A percentile compares a stretch with the other conserved stretches of the same genome.
Evolutionary conservation across 805 yeast genomes (phyloP).

Genomic region (Wickerhamomyces chaumierensis): DNA sequence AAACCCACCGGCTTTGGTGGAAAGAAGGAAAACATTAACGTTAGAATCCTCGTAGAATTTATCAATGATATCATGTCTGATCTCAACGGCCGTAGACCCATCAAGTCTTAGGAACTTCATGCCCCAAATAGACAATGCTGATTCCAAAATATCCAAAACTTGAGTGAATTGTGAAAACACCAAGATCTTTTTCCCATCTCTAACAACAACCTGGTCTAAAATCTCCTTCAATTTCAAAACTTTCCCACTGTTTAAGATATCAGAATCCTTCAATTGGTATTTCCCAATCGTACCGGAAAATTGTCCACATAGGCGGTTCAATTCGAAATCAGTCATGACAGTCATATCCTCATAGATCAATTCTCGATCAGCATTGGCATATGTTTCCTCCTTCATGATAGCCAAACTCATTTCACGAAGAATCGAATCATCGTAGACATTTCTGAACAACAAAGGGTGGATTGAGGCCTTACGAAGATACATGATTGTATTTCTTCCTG

Average conservation of each 20-base stretch:
- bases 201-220: slow-evolving; percentile 45
- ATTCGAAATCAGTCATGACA: slow-evolving; percentile 86
- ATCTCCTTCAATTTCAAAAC: slow-evolving; percentile 44
- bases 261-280: slow-evolving; percentile 40
- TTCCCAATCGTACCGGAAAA: slow-evolving; percentile 54
- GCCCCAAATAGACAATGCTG: slow-evolving; percentile 48
- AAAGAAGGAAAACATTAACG: slow-evolving; percentile 77
- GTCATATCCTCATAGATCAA: slow-evolving; percentile 90
- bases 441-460: slow-evolving; percentile 82
- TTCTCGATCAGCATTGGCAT: slow-evolving; percentile 56
- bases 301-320: slow-evolving; percentile 59
- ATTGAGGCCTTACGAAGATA: slow-evolving; percentile 81
- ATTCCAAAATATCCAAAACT: slow-evolving; percentile 78
- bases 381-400: slow-evolving; percentile 74
- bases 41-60: slow-evolving; percentile 70
- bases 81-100: slow-evolving; percentile 89
- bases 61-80: slow-evolving; percentile 86
- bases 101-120: slow-evolving; percentile 77
- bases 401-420: slow-evolving; percentile 60
- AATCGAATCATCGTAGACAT: slow-evolving; percentile 41
- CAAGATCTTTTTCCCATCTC: slow-evolving; percentile 52
- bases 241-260: slow-evolving; percentile 69
- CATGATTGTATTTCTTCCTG: slow-evolving; percentile 68
- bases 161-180: slow-evolving; percentile 91
- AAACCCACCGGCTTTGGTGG: slow-evolving; percentile 98